Percentiles rank a stretch among this genome's conserved stretches.
phyloP scores from a whole-genome alignment of 768 basidiomycete genomes.

The Dendrothele bispora region DNA sequence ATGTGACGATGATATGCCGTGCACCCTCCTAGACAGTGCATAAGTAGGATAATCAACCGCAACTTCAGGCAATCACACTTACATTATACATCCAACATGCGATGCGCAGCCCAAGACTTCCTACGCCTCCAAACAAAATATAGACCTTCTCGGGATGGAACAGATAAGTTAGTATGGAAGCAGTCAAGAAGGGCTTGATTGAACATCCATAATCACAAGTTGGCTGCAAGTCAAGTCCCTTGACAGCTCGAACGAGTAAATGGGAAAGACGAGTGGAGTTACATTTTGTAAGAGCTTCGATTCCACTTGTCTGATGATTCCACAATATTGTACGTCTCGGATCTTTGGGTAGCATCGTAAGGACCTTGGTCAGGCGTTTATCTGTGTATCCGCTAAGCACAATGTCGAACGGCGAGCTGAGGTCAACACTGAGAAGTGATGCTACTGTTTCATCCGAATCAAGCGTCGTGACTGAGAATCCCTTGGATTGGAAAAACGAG shows the following conservation, averaged over 20 bases:
- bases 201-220: too few relatives aligned
- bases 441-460: too few relatives aligned
- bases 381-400: too few relatives aligned
- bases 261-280: background rate
- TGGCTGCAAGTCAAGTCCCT: background rate
- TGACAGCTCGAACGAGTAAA: background rate
- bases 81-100: background rate
- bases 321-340: background rate
- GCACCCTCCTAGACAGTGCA: background rate
- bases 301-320: too few relatives aligned
- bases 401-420: too few relatives aligned
- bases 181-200: too few relatives aligned
- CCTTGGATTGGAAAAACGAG: background rate
- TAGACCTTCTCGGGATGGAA: background rate
- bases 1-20: background rate
- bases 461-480: background rate
- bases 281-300: background rate
- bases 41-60: background rate
- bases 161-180: background rate
- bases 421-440: too few relatives aligned
- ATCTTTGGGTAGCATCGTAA: background rate
- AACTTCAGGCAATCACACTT: background rate
- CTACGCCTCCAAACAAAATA: background rate
- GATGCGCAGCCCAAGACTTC: background rate
- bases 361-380: too few relatives aligned